Conservation (phyloP, 192 early-diverging fungal genomes). For the Backusella sp. region DNA sequence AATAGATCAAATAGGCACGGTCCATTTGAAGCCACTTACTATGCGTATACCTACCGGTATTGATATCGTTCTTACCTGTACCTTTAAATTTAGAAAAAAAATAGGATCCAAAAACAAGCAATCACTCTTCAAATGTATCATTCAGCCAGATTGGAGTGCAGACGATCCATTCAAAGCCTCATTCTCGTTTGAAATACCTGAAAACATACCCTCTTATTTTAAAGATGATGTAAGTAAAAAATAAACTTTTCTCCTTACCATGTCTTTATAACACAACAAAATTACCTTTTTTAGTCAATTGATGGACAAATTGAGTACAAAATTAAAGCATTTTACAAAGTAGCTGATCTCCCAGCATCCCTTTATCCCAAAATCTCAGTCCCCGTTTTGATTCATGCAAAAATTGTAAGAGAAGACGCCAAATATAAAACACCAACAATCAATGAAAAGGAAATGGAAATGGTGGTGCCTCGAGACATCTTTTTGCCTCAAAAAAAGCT, state of each 20-base stretch:
- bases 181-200: slow-evolving; percentile 9
- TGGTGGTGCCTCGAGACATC: slow-evolving; percentile 6
- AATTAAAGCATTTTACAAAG: slow-evolving; percentile 7
- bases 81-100: neutral
- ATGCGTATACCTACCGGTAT: neutral
- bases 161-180: neutral
- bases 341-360: neutral
- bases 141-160: neutral
- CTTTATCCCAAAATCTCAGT: slow-evolving; percentile 15
- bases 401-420: neutral
- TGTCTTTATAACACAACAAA: neutral
- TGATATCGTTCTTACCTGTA: neutral
- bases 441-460: slow-evolving; percentile 9
- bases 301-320: slow-evolving; percentile 11
- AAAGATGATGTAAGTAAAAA: slow-evolving; percentile 3
- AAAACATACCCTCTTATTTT: neutral
- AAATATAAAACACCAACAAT: neutral
- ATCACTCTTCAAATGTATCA: neutral
- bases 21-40: neutral
- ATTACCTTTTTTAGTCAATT: neutral
- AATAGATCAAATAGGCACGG: neutral
- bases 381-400: neutral
- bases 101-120: neutral
- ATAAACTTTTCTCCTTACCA: neutral
- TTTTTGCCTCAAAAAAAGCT: neutral